A percentile compares a stretch with the other conserved stretches of the same genome.
These are phyloP conservation scores for Aspergillus eucalypticola DNA, from an alignment of 2,329 filamentous ascomycete species.

Conservation along the genomic window DNA sequence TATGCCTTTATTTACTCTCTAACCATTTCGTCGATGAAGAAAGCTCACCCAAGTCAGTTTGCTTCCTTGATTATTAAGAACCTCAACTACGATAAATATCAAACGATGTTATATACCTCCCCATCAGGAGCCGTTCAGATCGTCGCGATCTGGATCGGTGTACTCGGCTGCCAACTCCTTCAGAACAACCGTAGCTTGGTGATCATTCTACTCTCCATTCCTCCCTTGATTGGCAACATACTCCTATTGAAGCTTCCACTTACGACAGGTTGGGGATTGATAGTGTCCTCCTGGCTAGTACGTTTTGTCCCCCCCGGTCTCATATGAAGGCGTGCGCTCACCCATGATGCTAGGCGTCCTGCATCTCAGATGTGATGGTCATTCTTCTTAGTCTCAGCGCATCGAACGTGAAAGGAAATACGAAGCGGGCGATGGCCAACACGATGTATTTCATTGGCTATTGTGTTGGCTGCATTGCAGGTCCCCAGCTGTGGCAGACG, in stretches of 20 bases:
- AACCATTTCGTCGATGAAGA: neutral
- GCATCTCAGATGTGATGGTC: conserved; percentile 44
- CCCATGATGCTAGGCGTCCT: conserved; percentile 36
- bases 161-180: conserved; percentile 41
- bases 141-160: conserved; percentile 49
- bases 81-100: conserved; percentile 45
- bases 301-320: neutral
- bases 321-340: too few relatives aligned
- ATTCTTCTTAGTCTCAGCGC: conserved; percentile 48
- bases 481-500: conserved; percentile 51
- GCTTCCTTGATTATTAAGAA: conserved; percentile 52
- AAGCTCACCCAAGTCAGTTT: conserved; percentile 37
- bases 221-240: conserved; percentile 47
- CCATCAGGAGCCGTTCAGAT: conserved; percentile 54
- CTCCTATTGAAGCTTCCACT: conserved; percentile 47
- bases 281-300: conserved; percentile 46
- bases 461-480: conserved; percentile 47
- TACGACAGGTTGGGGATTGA: conserved; percentile 49
- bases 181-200: conserved; percentile 44
- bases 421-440: conserved; percentile 50
- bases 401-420: conserved; percentile 54
- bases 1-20: conserved; percentile 15
- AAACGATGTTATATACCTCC: conserved; percentile 51
- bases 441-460: conserved; percentile 54
- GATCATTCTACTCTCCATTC: conserved; percentile 42